These are phyloP conservation scores for Glycine soja DNA, from an alignment of 306 rosid species.

Conservation along the genomic window DNA sequence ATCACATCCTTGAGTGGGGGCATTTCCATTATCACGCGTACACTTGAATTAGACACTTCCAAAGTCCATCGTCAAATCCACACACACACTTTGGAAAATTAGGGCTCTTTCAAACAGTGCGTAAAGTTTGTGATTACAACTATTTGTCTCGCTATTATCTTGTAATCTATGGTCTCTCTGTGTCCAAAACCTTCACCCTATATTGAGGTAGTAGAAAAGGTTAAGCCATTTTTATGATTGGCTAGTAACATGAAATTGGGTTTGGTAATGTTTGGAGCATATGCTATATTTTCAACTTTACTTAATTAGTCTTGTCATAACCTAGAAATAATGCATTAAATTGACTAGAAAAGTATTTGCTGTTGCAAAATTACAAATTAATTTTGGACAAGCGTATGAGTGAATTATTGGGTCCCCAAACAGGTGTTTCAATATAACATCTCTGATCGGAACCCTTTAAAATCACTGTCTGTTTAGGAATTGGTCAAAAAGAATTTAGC, in stretches of 20 bases:
- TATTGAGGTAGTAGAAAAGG: background rate
- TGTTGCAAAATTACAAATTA: background rate
- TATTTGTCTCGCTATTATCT: constrained; percentile 41
- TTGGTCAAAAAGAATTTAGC: background rate
- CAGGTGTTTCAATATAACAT: background rate
- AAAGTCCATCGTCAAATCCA: constrained; percentile 39
- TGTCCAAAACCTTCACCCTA: background rate
- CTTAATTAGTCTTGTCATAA: background rate
- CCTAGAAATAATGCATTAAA: background rate
- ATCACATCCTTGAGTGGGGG: constrained; percentile 50
- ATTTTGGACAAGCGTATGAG: background rate
- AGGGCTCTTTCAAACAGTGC: constrained; percentile 2
- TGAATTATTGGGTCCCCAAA: background rate
- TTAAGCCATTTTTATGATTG: constrained; percentile 8
- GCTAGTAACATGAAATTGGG: background rate
- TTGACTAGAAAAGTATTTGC: background rate
- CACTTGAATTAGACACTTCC: constrained; percentile 43
- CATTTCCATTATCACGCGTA: constrained; percentile 51
- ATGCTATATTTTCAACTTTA: constrained; percentile 13
- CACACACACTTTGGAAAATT: background rate
- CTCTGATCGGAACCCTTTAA: background rate
- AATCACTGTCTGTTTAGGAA: background rate
- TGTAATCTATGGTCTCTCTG: constrained; percentile 32
- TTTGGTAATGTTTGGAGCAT: background rate
- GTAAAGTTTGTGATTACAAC: constrained; percentile 58